Conservation (phyloP, 225 moss, liverwort and hornwort genomes). For the Anthoceros angustus region DNA sequence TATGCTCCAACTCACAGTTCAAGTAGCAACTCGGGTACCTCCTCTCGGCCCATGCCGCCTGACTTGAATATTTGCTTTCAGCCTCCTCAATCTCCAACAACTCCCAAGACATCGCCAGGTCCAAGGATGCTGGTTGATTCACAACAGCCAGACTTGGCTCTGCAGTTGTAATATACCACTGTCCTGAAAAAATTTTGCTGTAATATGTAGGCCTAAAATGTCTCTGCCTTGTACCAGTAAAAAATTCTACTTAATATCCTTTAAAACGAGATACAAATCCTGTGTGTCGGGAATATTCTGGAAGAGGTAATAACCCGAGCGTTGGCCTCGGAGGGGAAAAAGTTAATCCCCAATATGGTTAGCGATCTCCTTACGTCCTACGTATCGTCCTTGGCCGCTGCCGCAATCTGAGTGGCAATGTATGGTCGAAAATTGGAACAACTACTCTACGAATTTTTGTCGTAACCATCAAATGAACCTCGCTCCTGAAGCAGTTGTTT, state of each 20-base stretch:
- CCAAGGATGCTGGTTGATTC: slow-evolving; percentile 4
- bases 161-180: background rate
- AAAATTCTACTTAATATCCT: background rate
- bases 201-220: background rate
- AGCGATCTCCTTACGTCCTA: too few relatives aligned
- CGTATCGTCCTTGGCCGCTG: too few relatives aligned
- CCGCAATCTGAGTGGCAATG: too few relatives aligned
- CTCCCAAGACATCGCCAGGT: background rate
- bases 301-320: too few relatives aligned
- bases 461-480: slow-evolving; percentile 18
- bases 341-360: too few relatives aligned
- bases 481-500: slow-evolving; percentile 47
- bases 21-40: background rate
- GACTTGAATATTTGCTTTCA: slow-evolving; percentile 5
- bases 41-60: slow-evolving; percentile 1
- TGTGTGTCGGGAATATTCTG: too few relatives aligned
- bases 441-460: background rate
- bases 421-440: too few relatives aligned
- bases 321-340: too few relatives aligned
- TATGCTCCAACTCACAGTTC: slow-evolving; percentile 1
- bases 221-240: background rate
- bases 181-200: background rate
- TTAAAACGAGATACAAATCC: too few relatives aligned
- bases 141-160: background rate
- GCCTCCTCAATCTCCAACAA: slow-evolving; percentile 3